Evolutionary conservation across 129 eudicot species (phyloP).

Genomic region (sunflower (Helianthus annuus)): HanXRQr2.0-SUNRISE NC_035446.2:78405839-78406338

Average conservation of each 20-base stretch:
- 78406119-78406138: background rate
- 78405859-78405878: too few relatives aligned
- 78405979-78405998: background rate
- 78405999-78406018: background rate
- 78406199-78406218: background rate
- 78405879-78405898: conserved; percentile 7
- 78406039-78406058: background rate
- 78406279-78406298: conserved; percentile 1
- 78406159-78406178: background rate
- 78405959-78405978: background rate
- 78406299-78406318: too few relatives aligned
- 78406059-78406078: background rate
- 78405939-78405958: background rate
- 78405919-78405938: conserved; percentile 2
- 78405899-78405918: background rate
- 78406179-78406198: background rate
- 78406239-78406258: background rate
- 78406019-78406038: background rate
- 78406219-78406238: background rate
- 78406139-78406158: background rate
- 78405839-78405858: too few relatives aligned
- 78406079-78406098: too few relatives aligned
- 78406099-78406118: too few relatives aligned
- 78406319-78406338: too few relatives aligned
- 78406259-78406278: conserved; percentile 4